Evolutionary conservation across 2,329 filamentous ascomycete genomes (phyloP), one percentile per base, ranked within the genome.

Genomic region (Aspergillus pseudoterreus): DNA sequence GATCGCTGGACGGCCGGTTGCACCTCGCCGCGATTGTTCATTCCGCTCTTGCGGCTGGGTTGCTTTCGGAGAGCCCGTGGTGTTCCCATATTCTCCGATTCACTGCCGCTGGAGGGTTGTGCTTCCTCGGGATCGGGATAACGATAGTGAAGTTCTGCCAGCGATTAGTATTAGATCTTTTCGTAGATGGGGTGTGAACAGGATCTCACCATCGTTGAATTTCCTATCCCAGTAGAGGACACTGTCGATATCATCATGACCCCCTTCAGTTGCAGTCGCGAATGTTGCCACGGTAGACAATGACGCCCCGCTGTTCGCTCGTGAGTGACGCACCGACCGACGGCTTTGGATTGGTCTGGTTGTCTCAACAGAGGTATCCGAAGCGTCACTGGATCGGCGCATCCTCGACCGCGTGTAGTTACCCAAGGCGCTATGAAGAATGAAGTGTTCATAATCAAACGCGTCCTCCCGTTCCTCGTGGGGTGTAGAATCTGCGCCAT

Each of bases 361-460:
- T 1, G 82, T 83, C 48, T 77, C 79, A 1, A 73, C 73, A 1
- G 80, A 83, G 17, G 72, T 76, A 39, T 67, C 69, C 1, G 78
- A 78, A 38, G 59, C 63, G 43, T 66, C 62, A 52, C 70, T 74
- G 14, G 56, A 39, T 6, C 65, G 64, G 4, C 65, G 64, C 39
- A 69, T 54, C 52, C 64, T 64, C 32, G 55, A 48, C 22, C 62
- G 64, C 8, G 71, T 67, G 52, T 71, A 76, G 50, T 73, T 90
- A 5, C 90, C 91, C 81, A 96, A 86, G 10, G 91, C 90, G 59
- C 90, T 95, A 69, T 96, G 91, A 12, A 96, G 78, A 69, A 96
- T 96, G 73, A 96, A 96, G 66, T 95, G 86, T 69, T 96, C 89
- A 57, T 97, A 97, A 68, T 97, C 92, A 64, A 97, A 97, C 1